Base-by-base conservation (phyloP, 2,329 filamentous ascomycete genomes). In the Fusarium decemcellulare region DNA sequence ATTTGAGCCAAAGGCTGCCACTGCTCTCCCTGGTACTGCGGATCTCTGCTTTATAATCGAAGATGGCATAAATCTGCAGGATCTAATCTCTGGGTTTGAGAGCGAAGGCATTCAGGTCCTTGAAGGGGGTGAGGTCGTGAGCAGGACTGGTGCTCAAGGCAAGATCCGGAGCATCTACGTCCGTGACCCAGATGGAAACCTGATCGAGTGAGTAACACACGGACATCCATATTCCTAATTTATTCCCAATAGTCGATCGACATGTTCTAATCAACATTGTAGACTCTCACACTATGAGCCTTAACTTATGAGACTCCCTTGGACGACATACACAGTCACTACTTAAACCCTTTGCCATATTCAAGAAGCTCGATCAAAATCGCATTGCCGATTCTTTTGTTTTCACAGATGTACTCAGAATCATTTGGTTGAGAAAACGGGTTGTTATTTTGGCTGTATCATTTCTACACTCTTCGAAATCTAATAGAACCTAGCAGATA, bases 21-120 rank as follows among this genome's bases (percentile, higher is more conserved):
- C 77, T 11, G 87, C 87, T 0, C 79, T 85, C 56, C 85, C 86
- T 0, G 89, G 89, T 0, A 88, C 85, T 11, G 87, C 84, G 11
- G 88, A 91, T 73, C 63, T 91, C 36, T 90, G 88, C 72, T 91
- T 91, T 59, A 73, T 91, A 30, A 83, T 88, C 0, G 79, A 87
- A 7, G 82, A 85, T 9, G 79, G 68, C 1, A 72, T 74, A 3
- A 68, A 82, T 6, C 81, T 90, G 4, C 81, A 84, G 3, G 76
- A 80, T 0, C 81, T 89, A 5, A 73, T 84, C n/a, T 61, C 76
- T 6, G 74, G 71, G 2, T 80, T 88, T 54, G 74, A 81, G 14
- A 77, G 74, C 3, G 81, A 79, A 36, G 83, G 82, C 0, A 79
- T 89, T 2, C 78, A 86, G 64, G 83, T 87, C 7, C 75, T 84